Evolutionary conservation across 2,329 filamentous ascomycete genomes (phyloP), one percentile per base, ranked within the genome.

Genomic region (Fusarium pseudonygamai): DNA sequence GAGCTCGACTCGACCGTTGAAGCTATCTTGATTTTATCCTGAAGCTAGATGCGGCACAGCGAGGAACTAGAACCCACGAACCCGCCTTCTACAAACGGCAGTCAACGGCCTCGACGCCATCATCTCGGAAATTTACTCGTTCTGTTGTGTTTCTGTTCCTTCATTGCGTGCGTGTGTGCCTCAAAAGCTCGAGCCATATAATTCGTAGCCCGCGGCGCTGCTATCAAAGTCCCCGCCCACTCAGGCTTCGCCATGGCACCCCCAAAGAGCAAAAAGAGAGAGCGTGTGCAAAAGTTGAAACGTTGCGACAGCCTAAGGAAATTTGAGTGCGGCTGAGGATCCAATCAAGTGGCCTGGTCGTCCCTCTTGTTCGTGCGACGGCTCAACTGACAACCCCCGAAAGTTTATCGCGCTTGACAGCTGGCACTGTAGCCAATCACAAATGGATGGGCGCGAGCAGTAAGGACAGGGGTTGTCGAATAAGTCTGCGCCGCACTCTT

Each of bases 331-430:
- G 72, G 62, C 71, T 74, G 58, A 49, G 32, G 30, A 49, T 55
- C 72, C 61, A 74, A 74, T 74, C 28, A 56, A 28, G 28, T 53
- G 40, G 43, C 47, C 64, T 13, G 60, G 30, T 64, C 62, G 45
- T 55, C 32, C 43, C 43, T 67, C 39, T 49, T 62, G 34, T 63
- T 68, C 34, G 61, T 65, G 39, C 46, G 28, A 60, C 60, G 42
- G 42, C 52, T 34, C 18, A 49, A 61, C 37, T 52, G 20, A 45
- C 43, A 43, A 36, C 11, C 14, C 14, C 32, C 34, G 9, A 63
- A 63, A 59, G 39, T 60, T 39, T n/a, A 56, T 58, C 69, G 68
- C 69, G 68, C 71, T 73, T 73, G 66, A 62, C 60, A 61, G 55
- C 49, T 49, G 26, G 18, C 34, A 28, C 18, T 37, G 22, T 30